Percentiles rank a stretch among this genome's conserved stretches.
Conservation (phyloP, 1,284 basidiomycete species). For the Cryptococcus jaspeensis region DNA sequence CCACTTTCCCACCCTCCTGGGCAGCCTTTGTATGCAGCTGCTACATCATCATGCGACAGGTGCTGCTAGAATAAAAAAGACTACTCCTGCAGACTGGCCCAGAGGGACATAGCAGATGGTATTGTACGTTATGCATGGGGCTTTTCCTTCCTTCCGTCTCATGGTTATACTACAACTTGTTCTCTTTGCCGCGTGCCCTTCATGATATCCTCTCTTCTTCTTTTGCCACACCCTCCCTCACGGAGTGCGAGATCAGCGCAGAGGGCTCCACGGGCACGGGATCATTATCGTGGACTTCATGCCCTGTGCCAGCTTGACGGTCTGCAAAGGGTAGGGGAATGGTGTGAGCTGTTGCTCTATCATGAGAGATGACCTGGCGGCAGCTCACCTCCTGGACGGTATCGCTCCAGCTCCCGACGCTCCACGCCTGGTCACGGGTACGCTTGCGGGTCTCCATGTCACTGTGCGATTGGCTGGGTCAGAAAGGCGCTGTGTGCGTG, state of each 20-base stretch:
- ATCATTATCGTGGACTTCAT: constrained; percentile 49
- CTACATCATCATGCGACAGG: too few species aligned
- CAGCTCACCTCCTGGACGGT: constrained; percentile 77
- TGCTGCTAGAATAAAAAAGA: too few species aligned
- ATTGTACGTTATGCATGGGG: too few species aligned
- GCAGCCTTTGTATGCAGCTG: too few species aligned
- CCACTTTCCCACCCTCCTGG: too few species aligned
- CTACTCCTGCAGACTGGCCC: too few species aligned
- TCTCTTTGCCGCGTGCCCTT: too few species aligned
- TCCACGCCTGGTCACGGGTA: constrained; percentile 83
- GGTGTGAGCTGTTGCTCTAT: neutral
- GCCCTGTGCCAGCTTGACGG: constrained; percentile 43
- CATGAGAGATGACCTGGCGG: neutral
- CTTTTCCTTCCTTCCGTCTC: too few species aligned
- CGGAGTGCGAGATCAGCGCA: constrained; percentile 20
- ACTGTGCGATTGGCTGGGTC: constrained; percentile 50
- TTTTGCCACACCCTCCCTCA: too few species aligned
- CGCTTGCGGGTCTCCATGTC: constrained; percentile 77
- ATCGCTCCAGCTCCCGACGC: constrained; percentile 87
- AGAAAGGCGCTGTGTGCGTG: neutral
- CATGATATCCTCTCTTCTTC: too few species aligned
- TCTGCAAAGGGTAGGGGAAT: constrained; percentile 21
- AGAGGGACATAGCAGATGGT: too few species aligned
- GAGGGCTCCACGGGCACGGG: constrained; percentile 47
- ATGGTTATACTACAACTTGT: too few species aligned